phyloP scores from a whole-genome alignment of 306 rosid species.

The Lathyrus oleraceus region DNA sequence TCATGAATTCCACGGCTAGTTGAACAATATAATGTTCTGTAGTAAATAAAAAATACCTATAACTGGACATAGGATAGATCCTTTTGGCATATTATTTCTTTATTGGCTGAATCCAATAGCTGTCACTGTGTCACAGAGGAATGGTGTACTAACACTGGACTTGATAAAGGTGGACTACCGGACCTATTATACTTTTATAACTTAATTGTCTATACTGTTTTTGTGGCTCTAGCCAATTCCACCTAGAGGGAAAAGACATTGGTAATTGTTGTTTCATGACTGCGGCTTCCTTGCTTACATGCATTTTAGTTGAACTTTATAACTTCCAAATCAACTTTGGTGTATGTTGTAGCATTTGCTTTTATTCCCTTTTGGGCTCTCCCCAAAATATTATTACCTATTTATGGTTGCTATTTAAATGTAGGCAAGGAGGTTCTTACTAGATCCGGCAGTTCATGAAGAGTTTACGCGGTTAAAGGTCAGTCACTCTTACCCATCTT shows the following conservation, averaged over 20 bases:
- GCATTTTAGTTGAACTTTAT: not conserved
- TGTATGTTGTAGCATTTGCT: not conserved
- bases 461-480: conserved; percentile 93
- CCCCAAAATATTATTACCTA: conserved; percentile 5
- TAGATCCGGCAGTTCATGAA: conserved; percentile 94
- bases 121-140: conserved; percentile 2
- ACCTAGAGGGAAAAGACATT: not conserved
- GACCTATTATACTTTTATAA: conserved; percentile 14
- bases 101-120: not conserved
- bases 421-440: conserved; percentile 82
- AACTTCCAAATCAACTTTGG: conserved; percentile 6
- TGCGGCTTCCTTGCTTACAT: not conserved
- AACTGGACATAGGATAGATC: too few species aligned
- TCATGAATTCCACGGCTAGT: not conserved
- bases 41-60: not conserved
- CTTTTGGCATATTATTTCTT: conserved; percentile 10
- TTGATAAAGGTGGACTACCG: not conserved
- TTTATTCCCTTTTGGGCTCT: not conserved
- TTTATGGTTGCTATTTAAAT: conserved; percentile 28
- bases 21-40: conserved; percentile 1
- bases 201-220: not conserved
- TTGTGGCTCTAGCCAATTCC: not conserved
- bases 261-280: not conserved
- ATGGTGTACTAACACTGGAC: not conserved
- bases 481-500: conserved; percentile 38